Base-by-base conservation (phyloP, 2,329 filamentous ascomycete species). In the Sarocladium strictum region DNA sequence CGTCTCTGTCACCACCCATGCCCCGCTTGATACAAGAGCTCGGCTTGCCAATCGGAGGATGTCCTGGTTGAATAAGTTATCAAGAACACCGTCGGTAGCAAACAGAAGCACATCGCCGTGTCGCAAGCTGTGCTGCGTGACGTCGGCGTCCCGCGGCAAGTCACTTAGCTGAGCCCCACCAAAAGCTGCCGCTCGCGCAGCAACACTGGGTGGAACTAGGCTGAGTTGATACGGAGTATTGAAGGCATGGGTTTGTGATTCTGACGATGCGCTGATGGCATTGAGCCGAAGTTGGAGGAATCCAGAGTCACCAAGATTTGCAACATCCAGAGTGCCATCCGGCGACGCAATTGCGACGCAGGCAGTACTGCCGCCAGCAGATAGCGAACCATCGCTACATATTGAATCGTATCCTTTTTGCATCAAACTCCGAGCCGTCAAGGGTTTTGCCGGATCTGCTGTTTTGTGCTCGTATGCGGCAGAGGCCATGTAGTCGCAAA, bases 201-300 rank as follows among this genome's bases (percentile, higher is more conserved):
- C 80, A 71, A 96, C 86, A 62, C 81, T 83, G 3, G 87, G 82
- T 1, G 94, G 93, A 7, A 97, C 86, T 53, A 96, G 85, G 54
- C 90, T 93, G 38, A 99, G 81, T 69, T 99, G 94, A 66, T 89
- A 99, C 0, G 94, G 94, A 0, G 94, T 97, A 71, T 99, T 99
- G 79, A 99, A 99, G 41, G 87, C 91, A 69, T 99, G 94, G 1
- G 91, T 97, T 71, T 99, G 94, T 23, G 90, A 87, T 49, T 85
- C 81, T 2, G 91, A 96, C 65, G 85, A 86, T 55, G 87, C 82
- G 68, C 94, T 87, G 29, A 99, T 89, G 14, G 88, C 90, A 61
- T 93, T 95, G 24, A 90, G 81, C 14, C 91, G 85, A 57, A 97
- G 77, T 58, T 96, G 87, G 55, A 97, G 80, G 68, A 92, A 97